Evolutionary conservation across 352 stramenopile genomes (phyloP), one percentile per base, ranked within the genome.

Genomic region (Phytophthora rubi): DNA sequence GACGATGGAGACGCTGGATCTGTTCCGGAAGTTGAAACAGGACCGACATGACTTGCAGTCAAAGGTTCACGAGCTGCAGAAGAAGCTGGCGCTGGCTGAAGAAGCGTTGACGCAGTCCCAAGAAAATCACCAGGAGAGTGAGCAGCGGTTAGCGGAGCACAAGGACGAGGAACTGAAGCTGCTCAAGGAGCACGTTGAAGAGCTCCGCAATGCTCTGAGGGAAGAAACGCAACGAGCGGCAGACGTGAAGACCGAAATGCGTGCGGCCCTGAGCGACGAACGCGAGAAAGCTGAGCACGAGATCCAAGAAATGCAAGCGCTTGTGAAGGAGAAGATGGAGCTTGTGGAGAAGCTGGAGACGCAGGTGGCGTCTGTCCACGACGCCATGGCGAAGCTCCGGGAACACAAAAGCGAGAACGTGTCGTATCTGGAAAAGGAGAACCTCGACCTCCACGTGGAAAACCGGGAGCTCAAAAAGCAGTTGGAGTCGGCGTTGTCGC

Each of bases 1-100:
- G 86, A 94, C 86, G 7, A 92, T 73, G 0, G 84, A 90, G 35
- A 91, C 74, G 21, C 70, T 91, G 26, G 79, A 90, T 48, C 51
- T 92, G 47, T 94, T 92, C 72, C 83, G 76, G 3, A 90, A 82
- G 59, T 48, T 93, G 47, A 92, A 91, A 74, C 76, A 69, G 28
- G 80, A 88, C 53, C 82, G 86, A 23, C 53, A 82, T 28, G 70
- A 82, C 26, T 71, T 93, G 32, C 77, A 88, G 37, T 21, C 63
- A 3, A 81, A 79, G 42, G 85, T 88, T 26, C 56, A 79, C n/a
- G 52, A 62, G 35, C 44, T 85, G 35, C 57, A 85, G 61, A 47
- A 73, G n/a, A 53, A 85, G 35, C 62, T 85, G 13, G 28, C 33
- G n/a, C 53, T 76, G 21, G 68, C 65, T n/a, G 59, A 70, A 53